Conservation (phyloP, 805 yeast genomes). For the Starmerella sp. region DNA sequence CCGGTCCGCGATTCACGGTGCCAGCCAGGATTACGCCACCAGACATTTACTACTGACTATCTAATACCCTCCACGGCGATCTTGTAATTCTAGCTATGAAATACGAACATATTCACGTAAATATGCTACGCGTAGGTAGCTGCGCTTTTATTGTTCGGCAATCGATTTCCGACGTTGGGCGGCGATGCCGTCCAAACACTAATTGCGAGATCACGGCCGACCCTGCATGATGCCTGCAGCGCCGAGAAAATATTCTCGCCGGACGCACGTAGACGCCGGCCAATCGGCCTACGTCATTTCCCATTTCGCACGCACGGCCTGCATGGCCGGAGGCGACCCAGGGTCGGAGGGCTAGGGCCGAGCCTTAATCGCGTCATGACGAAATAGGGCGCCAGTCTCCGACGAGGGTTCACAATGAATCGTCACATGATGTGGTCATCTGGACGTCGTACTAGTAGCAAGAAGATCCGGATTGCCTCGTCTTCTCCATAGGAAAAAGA, state of each 20-base stretch:
- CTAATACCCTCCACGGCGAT: no score
- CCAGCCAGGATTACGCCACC: no score
- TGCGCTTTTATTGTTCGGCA: neutral
- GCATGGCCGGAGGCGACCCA: neutral
- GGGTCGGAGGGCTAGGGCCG: neutral
- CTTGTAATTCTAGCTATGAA: no score
- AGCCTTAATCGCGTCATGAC: neutral
- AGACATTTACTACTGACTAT: no score
- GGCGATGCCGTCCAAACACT: no score
- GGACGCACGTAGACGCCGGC: neutral
- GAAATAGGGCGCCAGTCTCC: neutral
- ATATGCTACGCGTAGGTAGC: no score
- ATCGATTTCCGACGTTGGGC: neutral
- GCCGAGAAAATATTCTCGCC: neutral
- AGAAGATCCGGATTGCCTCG: neutral
- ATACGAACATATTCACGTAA: no score
- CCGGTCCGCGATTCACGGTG: no score
- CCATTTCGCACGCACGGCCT: neutral
- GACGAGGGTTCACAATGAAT: neutral
- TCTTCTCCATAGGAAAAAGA: slow-evolving; percentile 5
- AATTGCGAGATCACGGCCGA: neutral
- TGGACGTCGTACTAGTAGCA: neutral
- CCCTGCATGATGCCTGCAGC: neutral
- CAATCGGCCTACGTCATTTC: neutral
- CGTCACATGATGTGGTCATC: neutral